Evolutionary conservation across 306 rosid species (phyloP), one percentile per base, ranked within the genome.

Genomic region (Pterocarpus santalinus): DNA sequence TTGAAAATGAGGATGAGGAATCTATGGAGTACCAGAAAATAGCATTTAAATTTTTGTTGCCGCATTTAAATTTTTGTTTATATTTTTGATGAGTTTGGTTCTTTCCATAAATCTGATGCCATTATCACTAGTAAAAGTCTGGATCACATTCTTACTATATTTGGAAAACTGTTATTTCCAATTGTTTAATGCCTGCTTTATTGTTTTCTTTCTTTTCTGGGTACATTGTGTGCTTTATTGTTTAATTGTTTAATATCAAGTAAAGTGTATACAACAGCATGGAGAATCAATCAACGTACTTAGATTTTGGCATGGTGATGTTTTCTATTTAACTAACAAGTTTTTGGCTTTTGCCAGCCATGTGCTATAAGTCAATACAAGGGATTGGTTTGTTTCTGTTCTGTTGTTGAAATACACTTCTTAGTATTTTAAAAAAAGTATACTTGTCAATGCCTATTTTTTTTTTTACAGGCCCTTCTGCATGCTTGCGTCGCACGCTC

Each of bases 401-500:
- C 43, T 64, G 73, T 46, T 58, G 70, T 39, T 65, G 63, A 72
- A 33, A 17, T 70, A n/a, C 43, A 51, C 38, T 34, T 3, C 44
- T 33, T 84, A 8, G 28, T 69, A 22, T 22, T 22, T 22, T 22
- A 22, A 22, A 22, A 22, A 22, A 22, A 22, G 28, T 84, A 47
- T 79, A 46, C 33, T 66, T 75, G 22, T 62, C 38, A 47, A 34
- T 81, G 80, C 75, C 46, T 52, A 39, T 28, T 82, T 65, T 90
- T 63, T 78, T 83, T 78, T 75, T 22, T 22, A 22, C 84, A 95
- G 99, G 99, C 99, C 84, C 97, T 95, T 86, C 90, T 95, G 79
- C 99, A 95, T 92, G 99, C 99, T 51, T 91, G 97, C 39, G 86
- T 90, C 76, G 94, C 97, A 15, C 87, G 96, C 85, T 95, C 91